Percentiles rank a stretch among this genome's conserved stretches.
These are phyloP conservation scores for Colletotrichum cuscutae DNA, from an alignment of 2,329 filamentous ascomycete species.

Conservation along the genomic window DNA sequence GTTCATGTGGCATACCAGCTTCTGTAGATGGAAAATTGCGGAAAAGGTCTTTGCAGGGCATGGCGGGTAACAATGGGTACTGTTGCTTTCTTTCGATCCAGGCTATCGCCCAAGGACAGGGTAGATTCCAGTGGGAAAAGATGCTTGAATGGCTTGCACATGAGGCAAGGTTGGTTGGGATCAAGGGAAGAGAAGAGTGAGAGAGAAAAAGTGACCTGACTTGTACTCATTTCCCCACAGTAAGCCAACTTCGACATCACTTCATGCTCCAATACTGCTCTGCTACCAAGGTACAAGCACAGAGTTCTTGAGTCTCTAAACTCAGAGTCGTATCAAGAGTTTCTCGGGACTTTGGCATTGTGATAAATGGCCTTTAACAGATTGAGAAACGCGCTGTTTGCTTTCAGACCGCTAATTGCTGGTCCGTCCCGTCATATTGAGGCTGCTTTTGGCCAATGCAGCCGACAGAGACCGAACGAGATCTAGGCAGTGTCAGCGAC, in stretches of 20 bases:
- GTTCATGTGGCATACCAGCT: not conserved
- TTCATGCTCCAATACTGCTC: not conserved
- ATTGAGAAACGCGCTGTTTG: not conserved
- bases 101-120: not conserved
- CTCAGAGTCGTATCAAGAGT: not conserved
- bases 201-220: not conserved
- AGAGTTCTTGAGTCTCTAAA: not conserved
- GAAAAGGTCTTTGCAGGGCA: not conserved
- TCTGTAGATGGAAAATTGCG: not conserved
- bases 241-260: not conserved
- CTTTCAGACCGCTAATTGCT: not conserved
- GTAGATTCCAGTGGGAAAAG: not conserved
- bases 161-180: not conserved
- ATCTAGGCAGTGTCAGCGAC: not conserved
- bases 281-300: not conserved
- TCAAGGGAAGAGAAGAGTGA: not conserved
- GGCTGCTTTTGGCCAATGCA: not conserved
- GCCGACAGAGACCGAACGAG: not conserved
- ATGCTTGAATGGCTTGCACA: not conserved
- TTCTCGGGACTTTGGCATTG: not conserved
- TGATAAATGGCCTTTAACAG: not conserved
- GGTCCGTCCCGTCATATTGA: not conserved
- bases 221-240: slow-evolving; percentile 4
- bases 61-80: slow-evolving; percentile 20
- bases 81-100: not conserved